A percentile compares a stretch with the other conserved stretches of the same genome.
Evolutionary conservation across 306 rosid genomes (phyloP).

Genomic region (Glycine latifolia): DNA sequence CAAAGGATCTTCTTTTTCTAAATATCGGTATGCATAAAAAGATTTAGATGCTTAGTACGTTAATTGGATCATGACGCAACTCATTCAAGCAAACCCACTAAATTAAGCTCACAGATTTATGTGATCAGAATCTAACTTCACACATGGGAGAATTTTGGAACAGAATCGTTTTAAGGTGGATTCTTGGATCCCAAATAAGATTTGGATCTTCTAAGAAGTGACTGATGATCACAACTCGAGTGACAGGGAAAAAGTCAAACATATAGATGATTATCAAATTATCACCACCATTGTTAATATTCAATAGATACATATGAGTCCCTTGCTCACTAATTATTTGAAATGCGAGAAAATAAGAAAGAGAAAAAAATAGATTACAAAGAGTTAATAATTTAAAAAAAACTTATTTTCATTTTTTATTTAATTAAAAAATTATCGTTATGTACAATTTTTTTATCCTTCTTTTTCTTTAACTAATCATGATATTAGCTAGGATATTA

Average conservation of each 20-base stretch:
- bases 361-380: too few species aligned
- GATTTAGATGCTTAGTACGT: constrained; percentile 13
- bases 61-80: constrained; percentile 25
- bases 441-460: too few species aligned
- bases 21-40: background rate
- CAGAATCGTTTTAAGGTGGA: background rate
- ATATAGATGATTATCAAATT: background rate
- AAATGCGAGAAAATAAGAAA: too few species aligned
- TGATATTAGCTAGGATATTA: too few species aligned
- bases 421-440: too few species aligned
- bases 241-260: constrained; percentile 41
- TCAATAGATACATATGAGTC: too few species aligned
- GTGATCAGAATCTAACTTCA: constrained; percentile 23
- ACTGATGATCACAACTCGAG: constrained; percentile 14
- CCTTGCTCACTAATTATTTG: too few species aligned
- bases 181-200: constrained; percentile 38
- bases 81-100: constrained; percentile 20
- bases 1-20: constrained; percentile 19
- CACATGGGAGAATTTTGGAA: constrained; percentile 29
- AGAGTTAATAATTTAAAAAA: too few species aligned
- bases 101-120: background rate
- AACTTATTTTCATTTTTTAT: too few species aligned
- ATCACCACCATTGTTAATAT: too few species aligned
- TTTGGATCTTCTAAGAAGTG: constrained; percentile 13
- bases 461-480: too few species aligned